These are phyloP conservation scores for Globisporangium irregulare DNA, from an alignment of 352 stramenopile genomes.

Conservation along the genomic window DNA sequence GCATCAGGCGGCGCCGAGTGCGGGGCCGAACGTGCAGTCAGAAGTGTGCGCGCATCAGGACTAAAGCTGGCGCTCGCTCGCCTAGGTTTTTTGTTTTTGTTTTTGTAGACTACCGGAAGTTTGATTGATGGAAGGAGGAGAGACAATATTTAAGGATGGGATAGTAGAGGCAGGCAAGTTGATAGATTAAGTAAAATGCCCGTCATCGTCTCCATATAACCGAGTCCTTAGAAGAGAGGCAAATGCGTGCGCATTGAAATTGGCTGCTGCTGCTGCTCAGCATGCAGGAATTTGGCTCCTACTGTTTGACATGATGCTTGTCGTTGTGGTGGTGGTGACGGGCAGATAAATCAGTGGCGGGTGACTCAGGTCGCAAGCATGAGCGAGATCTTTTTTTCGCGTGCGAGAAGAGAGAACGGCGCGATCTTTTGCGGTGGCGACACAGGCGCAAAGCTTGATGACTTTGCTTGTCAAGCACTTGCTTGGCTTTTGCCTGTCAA, in stretches of 20 bases:
- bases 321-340: background rate
- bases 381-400: background rate
- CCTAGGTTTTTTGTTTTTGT: background rate
- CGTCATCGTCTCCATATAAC: background rate
- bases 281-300: background rate
- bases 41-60: slow-evolving; percentile 12
- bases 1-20: background rate
- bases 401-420: background rate
- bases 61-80: background rate
- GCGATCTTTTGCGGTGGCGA: too few relatives aligned
- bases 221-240: background rate
- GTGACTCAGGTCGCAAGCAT: background rate
- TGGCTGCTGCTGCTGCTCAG: background rate
- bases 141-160: slow-evolving; percentile 8
- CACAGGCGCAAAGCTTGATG: too few relatives aligned
- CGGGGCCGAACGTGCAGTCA: slow-evolving; percentile 1
- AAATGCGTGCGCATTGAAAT: background rate
- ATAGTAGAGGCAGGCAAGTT: slow-evolving; percentile 2
- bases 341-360: background rate
- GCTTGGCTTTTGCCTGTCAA: too few relatives aligned
- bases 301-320: background rate
- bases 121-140: background rate
- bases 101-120: slow-evolving; percentile 9
- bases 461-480: too few relatives aligned
- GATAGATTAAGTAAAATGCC: slow-evolving; percentile 12